Percentiles rank a stretch among this genome's conserved stretches.
Conservation (phyloP, 106 monocot species). For the Agapanthus africanus region DNA sequence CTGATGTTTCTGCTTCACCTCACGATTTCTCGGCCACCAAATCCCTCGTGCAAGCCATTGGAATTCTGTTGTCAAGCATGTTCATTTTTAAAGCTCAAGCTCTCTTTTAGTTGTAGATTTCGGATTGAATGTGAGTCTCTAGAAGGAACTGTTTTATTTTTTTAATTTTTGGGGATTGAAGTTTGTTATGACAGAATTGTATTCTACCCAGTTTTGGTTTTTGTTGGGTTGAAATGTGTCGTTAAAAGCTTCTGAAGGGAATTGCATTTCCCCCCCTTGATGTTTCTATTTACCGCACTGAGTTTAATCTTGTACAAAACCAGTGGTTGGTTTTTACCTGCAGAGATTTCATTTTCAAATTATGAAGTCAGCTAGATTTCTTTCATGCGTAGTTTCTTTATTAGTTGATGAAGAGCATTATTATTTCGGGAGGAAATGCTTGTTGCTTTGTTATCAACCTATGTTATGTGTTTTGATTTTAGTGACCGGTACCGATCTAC, state of each 20-base stretch:
- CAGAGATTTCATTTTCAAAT: too few species aligned
- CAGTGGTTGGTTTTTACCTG: constrained; percentile 1
- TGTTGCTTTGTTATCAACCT: too few species aligned
- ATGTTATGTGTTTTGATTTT: too few species aligned
- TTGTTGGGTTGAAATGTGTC: background rate
- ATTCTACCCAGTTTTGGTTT: background rate
- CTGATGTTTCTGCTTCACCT: constrained; percentile 10
- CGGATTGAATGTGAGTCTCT: background rate
- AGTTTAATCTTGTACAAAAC: constrained; percentile 1
- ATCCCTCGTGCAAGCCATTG: constrained; percentile 16
- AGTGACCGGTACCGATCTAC: too few species aligned
- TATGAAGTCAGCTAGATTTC: too few species aligned
- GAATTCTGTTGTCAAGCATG: constrained; percentile 21
- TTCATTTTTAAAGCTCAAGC: too few species aligned
- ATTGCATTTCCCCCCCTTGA: background rate
- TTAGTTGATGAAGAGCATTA: too few species aligned
- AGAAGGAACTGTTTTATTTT: background rate
- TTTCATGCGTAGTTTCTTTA: background rate
- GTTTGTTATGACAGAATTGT: background rate
- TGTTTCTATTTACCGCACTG: background rate
- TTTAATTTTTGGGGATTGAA: background rate
- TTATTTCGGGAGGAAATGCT: too few species aligned
- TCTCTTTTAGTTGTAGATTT: too few species aligned
- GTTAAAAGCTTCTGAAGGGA: background rate
- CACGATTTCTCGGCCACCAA: background rate